Evolutionary conservation across 148 eudicot species (phyloP), one percentile per base, ranked within the genome.

Genomic region (Diospyros kaki): DNA sequence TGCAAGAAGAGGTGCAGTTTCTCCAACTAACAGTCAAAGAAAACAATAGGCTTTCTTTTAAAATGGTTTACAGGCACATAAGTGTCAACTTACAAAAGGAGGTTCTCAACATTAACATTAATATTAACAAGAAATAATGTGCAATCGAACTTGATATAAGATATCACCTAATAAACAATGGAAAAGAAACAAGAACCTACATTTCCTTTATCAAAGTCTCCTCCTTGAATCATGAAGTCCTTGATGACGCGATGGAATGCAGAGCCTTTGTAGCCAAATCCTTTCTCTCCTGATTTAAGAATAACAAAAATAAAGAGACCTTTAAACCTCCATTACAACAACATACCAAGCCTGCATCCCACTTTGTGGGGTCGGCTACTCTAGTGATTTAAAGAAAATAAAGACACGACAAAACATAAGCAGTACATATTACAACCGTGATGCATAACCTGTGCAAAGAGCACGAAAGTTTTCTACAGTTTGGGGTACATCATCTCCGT

Each of bases 161-260:
- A 48, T 4, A 4, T 48, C 52, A 48, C 52, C 8, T 48, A 48
- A 48, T 1, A 71, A 71, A 18, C 28, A 13, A 62, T 9, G 64
- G 65, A 66, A 59, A 15, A 58, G 69, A 63, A 50, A 56, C 8
- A 10, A 73, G 69, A 18, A 75, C 93, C 73, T 83, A 93, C 99
- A 84, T 95, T 93, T 84, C 99, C 99, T 52, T 91, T 93, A 51
- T 95, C 98, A 53, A 95, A 92, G 76, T 95, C 99, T 77, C 99
- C 99, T 56, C 99, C 99, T 83, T 95, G 99, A 80, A 95, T 93
- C 99, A 95, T 95, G 79, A 95, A 95, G 72, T 91, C 88, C 87
- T 89, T 87, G 82, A 95, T 95, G 69, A 95, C 98, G 82, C 97
- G 96, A 85, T 95, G 99, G 80, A 90, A 95, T 54, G 90, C 61